Evolutionary conservation across 192 early-diverging fungal genomes (phyloP).

Genomic region (Linnemannia schmuckeri): DNA sequence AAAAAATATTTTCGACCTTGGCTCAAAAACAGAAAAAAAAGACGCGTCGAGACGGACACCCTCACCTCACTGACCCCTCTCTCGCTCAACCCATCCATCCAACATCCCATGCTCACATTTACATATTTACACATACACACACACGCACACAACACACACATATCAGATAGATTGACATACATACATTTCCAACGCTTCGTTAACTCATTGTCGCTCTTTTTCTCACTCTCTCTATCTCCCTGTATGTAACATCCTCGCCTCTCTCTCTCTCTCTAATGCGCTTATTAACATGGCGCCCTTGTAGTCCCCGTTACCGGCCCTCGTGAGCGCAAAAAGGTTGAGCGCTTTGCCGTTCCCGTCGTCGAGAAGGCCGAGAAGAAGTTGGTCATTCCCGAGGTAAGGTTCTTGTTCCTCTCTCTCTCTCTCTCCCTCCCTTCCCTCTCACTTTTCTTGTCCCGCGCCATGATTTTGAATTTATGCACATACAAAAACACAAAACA

Average conservation of each 20-base stretch:
- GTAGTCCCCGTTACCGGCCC: conserved; percentile 52
- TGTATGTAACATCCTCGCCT: not conserved
- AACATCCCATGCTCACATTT: conserved; percentile 4
- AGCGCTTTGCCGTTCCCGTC: conserved; percentile 29
- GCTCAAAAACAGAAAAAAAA: not conserved
- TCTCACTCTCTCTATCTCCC: not conserved
- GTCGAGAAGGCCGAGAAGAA: conserved; percentile 45
- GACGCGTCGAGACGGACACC: not conserved
- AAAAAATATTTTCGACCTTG: not conserved
- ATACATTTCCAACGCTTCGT: not conserved
- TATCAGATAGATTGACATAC: not conserved
- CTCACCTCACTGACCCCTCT: not conserved
- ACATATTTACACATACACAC: not conserved
- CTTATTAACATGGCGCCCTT: not conserved
- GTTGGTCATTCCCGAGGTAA: conserved; percentile 46
- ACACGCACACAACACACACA: not conserved
- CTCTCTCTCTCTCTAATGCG: not conserved
- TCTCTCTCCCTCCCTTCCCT: not conserved
- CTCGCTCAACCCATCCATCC: not conserved
- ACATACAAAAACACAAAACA: not conserved
- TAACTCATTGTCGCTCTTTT: not conserved
- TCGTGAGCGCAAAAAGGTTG: conserved; percentile 52
- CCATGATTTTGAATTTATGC: not conserved
- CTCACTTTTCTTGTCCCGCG: not conserved
- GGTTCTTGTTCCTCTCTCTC: not conserved